Conservation (phyloP, 2,329 filamentous ascomycete species). For the Fusarium sp. region DNA sequence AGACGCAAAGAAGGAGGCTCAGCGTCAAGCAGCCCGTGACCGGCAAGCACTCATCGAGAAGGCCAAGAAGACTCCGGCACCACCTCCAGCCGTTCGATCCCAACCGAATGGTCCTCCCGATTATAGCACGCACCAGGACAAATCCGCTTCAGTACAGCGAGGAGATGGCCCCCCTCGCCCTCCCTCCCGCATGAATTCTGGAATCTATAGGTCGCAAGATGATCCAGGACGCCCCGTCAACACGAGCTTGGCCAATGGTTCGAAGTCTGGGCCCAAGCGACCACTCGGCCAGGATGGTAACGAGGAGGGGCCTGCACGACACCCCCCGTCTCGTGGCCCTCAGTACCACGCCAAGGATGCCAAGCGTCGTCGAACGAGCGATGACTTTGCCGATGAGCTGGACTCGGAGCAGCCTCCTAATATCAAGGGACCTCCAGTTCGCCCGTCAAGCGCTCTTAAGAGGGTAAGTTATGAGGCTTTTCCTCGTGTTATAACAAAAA, state of each 20-base stretch:
- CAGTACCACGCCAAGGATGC: slow-evolving; percentile 78
- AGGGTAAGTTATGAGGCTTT: slow-evolving; percentile 71
- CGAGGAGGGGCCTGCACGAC: slow-evolving; percentile 66
- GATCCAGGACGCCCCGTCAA: slow-evolving; percentile 74
- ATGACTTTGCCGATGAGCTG: slow-evolving; percentile 76
- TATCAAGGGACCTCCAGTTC: slow-evolving; percentile 87
- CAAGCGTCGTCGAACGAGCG: slow-evolving; percentile 85
- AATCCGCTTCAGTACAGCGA: slow-evolving; percentile 50
- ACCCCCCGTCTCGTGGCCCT: slow-evolving; percentile 65
- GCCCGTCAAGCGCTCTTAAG: slow-evolving; percentile 79
- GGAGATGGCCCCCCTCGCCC: slow-evolving; percentile 60
- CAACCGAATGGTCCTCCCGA: slow-evolving; percentile 69
- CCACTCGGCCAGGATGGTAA: slow-evolving; percentile 77
- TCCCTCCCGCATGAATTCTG: slow-evolving; percentile 72
- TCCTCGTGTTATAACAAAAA: slow-evolving; percentile 4
- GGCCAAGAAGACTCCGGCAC: slow-evolving; percentile 75
- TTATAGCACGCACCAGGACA: slow-evolving; percentile 55
- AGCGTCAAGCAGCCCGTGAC: slow-evolving; percentile 66
- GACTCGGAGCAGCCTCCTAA: slow-evolving; percentile 70
- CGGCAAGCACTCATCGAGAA: slow-evolving; percentile 67
- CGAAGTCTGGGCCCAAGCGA: slow-evolving; percentile 80
- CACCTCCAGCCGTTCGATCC: slow-evolving; percentile 71
- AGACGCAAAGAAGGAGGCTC: slow-evolving; percentile 77
- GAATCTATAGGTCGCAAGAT: slow-evolving; percentile 67
- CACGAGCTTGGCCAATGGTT: slow-evolving; percentile 69